Percentiles rank a stretch among this genome's conserved stretches.
Conservation (phyloP, 768 basidiomycete species). For the Suillus bovinus region DNA sequence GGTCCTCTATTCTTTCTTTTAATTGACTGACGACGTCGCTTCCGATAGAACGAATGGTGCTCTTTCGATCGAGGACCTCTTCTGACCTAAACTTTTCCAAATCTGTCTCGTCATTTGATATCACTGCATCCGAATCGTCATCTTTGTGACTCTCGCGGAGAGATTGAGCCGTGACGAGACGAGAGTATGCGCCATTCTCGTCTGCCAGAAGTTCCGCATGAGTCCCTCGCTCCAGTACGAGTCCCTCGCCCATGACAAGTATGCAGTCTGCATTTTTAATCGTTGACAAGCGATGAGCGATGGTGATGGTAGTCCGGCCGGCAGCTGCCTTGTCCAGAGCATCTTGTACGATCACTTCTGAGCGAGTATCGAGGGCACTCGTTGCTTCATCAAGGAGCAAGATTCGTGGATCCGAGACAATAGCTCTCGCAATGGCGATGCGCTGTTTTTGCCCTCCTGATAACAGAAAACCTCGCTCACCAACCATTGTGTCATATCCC, state of each 20-base stretch:
- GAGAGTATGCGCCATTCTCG: slow-evolving; percentile 41
- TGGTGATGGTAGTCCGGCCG: slow-evolving; percentile 39
- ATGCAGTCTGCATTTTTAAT: slow-evolving; percentile 47
- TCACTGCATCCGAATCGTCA: slow-evolving; percentile 12
- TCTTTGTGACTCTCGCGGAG: slow-evolving; percentile 32
- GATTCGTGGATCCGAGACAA: slow-evolving; percentile 50
- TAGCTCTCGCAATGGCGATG: slow-evolving; percentile 51
- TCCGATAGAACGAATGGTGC: slow-evolving; percentile 18
- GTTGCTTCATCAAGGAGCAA: slow-evolving; percentile 53
- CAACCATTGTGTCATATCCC: slow-evolving; percentile 52
- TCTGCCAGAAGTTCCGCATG: slow-evolving; percentile 40
- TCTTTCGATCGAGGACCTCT: slow-evolving; percentile 31
- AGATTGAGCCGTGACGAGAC: slow-evolving; percentile 45
- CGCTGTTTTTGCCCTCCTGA: slow-evolving; percentile 56
- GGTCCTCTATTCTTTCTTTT: not conserved
- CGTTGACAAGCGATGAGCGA: slow-evolving; percentile 36
- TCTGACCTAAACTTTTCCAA: slow-evolving; percentile 29
- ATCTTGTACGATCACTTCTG: slow-evolving; percentile 53
- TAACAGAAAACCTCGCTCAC: slow-evolving; percentile 49
- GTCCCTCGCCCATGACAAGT: slow-evolving; percentile 45
- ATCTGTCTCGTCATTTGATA: slow-evolving; percentile 15
- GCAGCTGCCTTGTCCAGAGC: slow-evolving; percentile 51
- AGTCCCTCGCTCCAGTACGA: slow-evolving; percentile 43
- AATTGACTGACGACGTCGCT: slow-evolving; percentile 10
- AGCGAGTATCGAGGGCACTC: slow-evolving; percentile 49